Conservation (phyloP, 257 asterid genomes). For the Salvia rosmarinus region DNA sequence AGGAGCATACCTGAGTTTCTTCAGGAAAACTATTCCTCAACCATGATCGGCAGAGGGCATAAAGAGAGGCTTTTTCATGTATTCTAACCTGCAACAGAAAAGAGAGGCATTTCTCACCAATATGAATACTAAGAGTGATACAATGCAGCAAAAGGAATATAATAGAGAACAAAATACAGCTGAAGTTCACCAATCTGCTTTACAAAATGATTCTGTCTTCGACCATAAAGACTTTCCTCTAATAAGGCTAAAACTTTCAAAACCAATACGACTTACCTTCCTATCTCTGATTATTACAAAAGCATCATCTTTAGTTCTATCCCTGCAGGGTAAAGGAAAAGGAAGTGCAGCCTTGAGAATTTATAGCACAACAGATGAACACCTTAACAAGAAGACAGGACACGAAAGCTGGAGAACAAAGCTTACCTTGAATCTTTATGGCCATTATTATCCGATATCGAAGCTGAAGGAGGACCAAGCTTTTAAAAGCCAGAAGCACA, state of each 20-base stretch:
- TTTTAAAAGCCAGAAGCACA: conserved; percentile 32
- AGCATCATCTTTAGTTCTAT: conserved; percentile 62
- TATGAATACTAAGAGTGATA: not conserved
- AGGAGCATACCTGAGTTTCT: conserved; percentile 69
- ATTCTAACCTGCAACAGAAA: conserved; percentile 60
- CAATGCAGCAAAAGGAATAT: not conserved
- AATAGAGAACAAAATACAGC: not conserved
- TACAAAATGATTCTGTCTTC: conserved; percentile 5
- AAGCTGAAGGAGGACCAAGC: conserved; percentile 48
- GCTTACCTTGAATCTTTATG: conserved; percentile 63
- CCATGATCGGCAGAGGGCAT: conserved; percentile 87
- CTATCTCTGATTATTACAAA: conserved; percentile 62
- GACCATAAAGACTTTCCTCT: not conserved
- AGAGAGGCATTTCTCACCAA: conserved; percentile 27
- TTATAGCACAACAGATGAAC: conserved; percentile 11
- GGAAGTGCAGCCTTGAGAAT: conserved; percentile 28
- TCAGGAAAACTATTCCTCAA: conserved; percentile 75
- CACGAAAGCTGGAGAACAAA: conserved; percentile 1
- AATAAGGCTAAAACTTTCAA: not conserved
- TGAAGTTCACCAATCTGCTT: not conserved
- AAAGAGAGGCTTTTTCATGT: conserved; percentile 67
- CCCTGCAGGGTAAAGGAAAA: conserved; percentile 41
- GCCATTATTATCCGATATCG: conserved; percentile 58
- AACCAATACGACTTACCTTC: conserved; percentile 52
- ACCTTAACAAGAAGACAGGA: not conserved